Base-by-base conservation (phyloP, 2,329 filamentous ascomycete species). In the Ophiosphaerella herpotricha region DNA sequence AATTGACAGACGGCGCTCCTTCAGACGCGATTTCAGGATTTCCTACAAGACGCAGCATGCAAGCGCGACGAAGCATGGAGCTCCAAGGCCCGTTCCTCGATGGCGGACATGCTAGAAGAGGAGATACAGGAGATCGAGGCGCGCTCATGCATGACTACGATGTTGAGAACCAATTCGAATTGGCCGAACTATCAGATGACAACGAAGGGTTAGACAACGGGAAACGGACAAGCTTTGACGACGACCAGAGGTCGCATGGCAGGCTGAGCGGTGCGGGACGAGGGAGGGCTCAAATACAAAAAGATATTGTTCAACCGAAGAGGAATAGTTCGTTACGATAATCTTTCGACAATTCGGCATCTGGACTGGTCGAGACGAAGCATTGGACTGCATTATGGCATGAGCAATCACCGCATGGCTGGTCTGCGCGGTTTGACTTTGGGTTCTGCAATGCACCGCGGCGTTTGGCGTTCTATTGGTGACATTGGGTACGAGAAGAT, bases 1-100 rank as follows among this genome's bases (percentile, higher is more conserved):
- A 60, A 39, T 81, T 60, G 51, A 82, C 86, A 43, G 90, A 96
- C 68, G 89, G 88, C 41, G 89, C 92, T 4, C 94, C 93, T 11
- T 97, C 92, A 12, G 94, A 99, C 71, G 90, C 89, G 71, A 85
- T 99, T 48, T 91, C 91, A 24, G 90, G 89, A 58, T 84, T 96
- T 60, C 90, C 94, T 67, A 97, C 94, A 14, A 86, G 95, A 52
- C 84, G 91, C 58, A 96, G 90, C 68, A 97, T 99, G 91, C 94
- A 97, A 71, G 82, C 88, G 6, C 82, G 93, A 60, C 82, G 94
- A 58, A 94, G 76, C 60, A 57, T 57, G 34, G 62, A 66, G 26
- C 33, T 59, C 74, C 43, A 35, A 23, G 46, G 32, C 43, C 43
- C 34, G 21, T 50, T 34, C 48, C 43, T 34, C 39, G 51, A 16